Evolutionary conservation across 805 yeast species (phyloP), one percentile per base, ranked within the genome.

Genomic region (Barnettozyma californica): DNA sequence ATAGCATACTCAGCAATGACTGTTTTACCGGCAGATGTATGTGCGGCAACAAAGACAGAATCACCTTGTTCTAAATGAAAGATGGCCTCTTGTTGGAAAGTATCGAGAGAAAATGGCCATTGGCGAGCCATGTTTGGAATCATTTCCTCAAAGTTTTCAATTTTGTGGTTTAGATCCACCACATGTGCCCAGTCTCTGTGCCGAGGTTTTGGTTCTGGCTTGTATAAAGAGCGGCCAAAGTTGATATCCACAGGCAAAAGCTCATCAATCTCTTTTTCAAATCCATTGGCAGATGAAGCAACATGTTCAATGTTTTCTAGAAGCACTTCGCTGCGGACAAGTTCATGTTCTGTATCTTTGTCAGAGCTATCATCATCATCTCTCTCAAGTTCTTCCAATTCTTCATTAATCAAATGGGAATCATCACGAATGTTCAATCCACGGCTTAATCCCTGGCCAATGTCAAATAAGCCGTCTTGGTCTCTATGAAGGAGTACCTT

Each of bases 1-100:
- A 92, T 94, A 4, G 98, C 98, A 63, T 92, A 92, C 64, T 92
- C 99, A 0, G 99, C 99, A 23, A 94, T 96, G 4, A 92, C 99
- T 0, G 99, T 92, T 62, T 92, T 92, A 68, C 99, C 99, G 0
- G 99, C 99, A 3, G 98, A 92, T 0, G 99, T 92, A 66, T 92
- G 99, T 0, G 99, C 99, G 4, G 98, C 98, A 3, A 94, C 96
- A 68, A 94, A 94, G 4, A 94, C 99, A 8, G 98, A 92, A 62
- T 94, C 99, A 35, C 98, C 98, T 66, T 90, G 96, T 62, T 94
- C 99, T 52, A 94, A 72, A 66, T 91, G 98, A 62, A 87, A 94
- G 0, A 94, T 86, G 0, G 99, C 99, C 68, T 94, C 98, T 62
- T 94, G 90, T 64, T 94, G 99, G 68, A 94, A 94, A 31, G 86